Percentiles rank a stretch among this genome's conserved stretches.
Conservation (phyloP, 2,329 filamentous ascomycete genomes). For the Cordyceps javanica region DNA sequence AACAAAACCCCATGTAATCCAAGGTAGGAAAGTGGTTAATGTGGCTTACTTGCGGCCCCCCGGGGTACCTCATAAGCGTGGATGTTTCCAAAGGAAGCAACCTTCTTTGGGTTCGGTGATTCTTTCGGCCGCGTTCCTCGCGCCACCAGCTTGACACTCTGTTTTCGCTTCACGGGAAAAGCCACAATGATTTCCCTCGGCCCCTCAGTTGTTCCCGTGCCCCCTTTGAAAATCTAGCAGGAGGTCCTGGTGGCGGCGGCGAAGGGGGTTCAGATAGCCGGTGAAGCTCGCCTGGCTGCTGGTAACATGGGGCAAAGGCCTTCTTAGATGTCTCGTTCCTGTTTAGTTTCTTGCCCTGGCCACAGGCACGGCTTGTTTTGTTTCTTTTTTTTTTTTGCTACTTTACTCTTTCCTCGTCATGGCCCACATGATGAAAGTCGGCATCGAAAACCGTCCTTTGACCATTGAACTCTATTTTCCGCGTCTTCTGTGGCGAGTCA, state of each 20-base stretch:
- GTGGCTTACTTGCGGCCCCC: slow-evolving; percentile 9
- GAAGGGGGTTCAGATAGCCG: not conserved
- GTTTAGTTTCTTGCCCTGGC: too few relatives aligned
- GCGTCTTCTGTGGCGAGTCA: not conserved
- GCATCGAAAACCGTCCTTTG: too few relatives aligned
- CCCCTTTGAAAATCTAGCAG: too few relatives aligned
- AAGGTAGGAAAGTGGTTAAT: slow-evolving; percentile 6
- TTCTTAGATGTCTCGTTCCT: not conserved
- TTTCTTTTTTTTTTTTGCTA: not conserved
- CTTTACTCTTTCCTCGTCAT: too few relatives aligned
- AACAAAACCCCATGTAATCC: not conserved
- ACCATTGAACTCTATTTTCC: not conserved
- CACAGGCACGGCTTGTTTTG: not conserved
- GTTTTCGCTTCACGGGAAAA: not conserved
- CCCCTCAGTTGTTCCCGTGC: not conserved
- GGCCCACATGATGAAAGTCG: too few relatives aligned
- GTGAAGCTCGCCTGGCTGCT: not conserved
- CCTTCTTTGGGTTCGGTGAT: slow-evolving; percentile 8
- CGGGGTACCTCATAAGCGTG: not conserved
- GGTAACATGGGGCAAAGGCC: not conserved
- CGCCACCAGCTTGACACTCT: not conserved
- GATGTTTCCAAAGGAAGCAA: not conserved
- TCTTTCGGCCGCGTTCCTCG: slow-evolving; percentile 4
- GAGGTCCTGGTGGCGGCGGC: not conserved
- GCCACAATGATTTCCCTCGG: not conserved